Conservation (phyloP, 2,329 filamentous ascomycete genomes). For the Cladosporium sp. region DNA sequence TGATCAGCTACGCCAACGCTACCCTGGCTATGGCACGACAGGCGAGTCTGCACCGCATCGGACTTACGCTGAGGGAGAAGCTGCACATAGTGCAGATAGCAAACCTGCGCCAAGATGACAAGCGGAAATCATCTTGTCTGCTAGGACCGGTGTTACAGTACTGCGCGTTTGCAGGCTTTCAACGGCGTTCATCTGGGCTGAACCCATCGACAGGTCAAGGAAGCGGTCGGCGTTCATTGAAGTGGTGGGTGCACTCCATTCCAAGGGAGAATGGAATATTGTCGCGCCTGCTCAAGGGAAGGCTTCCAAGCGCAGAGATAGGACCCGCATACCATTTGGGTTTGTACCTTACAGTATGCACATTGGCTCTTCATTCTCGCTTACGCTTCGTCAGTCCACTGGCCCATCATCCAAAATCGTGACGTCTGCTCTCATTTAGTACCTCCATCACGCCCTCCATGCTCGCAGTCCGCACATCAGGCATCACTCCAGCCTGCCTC, state of each 20-base stretch:
- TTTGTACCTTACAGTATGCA: too few species aligned
- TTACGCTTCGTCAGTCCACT: too few species aligned
- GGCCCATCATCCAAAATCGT: too few species aligned
- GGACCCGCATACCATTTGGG: too few species aligned
- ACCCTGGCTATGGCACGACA: slow-evolving; percentile 24
- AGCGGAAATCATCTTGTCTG: background rate
- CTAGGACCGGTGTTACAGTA: background rate
- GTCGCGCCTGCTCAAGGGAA: background rate
- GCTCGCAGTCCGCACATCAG: too few species aligned
- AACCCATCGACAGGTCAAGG: background rate
- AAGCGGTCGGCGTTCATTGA: too few species aligned
- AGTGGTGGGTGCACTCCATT: background rate
- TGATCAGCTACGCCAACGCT: slow-evolving; percentile 17
- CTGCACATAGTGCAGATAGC: background rate
- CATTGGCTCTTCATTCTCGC: too few species aligned
- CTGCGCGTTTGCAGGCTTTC: background rate
- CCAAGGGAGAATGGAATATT: background rate
- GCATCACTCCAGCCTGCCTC: too few species aligned
- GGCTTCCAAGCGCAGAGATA: too few species aligned
- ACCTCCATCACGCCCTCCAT: too few species aligned
- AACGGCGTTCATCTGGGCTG: background rate
- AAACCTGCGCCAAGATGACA: background rate
- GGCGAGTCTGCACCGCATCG: slow-evolving; percentile 14
- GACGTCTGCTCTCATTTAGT: too few species aligned
- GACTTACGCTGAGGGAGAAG: slow-evolving; percentile 6